phyloP scores from a whole-genome alignment of 768 basidiomycete species.

The Cantharellus cinnabarinus region DNA sequence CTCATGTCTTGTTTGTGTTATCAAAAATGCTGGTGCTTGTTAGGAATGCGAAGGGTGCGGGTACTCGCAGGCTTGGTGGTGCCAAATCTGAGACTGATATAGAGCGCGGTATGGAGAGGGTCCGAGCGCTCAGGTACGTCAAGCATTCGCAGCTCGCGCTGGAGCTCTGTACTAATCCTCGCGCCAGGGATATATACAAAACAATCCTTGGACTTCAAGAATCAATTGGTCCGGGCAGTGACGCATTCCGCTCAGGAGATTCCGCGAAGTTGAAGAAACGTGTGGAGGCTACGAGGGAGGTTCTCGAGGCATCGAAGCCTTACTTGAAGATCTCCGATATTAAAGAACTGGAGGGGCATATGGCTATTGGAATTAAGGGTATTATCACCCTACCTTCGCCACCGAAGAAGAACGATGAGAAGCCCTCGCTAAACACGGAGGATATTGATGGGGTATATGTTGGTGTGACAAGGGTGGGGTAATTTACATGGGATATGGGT shows the following conservation, averaged over 20 bases:
- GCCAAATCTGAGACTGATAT: neutral
- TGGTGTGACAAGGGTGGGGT: too few relatives aligned
- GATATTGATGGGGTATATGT: neutral
- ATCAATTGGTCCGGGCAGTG: neutral
- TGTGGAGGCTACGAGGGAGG: neutral
- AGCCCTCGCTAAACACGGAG: neutral
- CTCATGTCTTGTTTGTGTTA: neutral
- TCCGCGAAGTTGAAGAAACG: neutral
- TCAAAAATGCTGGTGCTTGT: neutral
- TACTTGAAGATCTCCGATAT: neutral
- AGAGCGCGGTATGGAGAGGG: neutral
- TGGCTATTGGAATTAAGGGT: neutral
- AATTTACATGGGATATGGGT: too few relatives aligned
- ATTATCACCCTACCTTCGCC: neutral
- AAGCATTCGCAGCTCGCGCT: neutral
- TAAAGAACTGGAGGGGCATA: neutral
- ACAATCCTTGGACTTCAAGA: neutral
- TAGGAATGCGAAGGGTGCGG: neutral
- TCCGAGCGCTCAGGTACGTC: neutral
- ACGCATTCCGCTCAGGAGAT: neutral
- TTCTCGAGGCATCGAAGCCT: neutral
- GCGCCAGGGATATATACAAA: neutral
- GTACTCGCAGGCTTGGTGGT: neutral
- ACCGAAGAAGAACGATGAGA: neutral
- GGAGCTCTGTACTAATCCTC: neutral